Evolutionary conservation across 768 basidiomycete species (phyloP).

Genomic region (Galerina marginata): DNA sequence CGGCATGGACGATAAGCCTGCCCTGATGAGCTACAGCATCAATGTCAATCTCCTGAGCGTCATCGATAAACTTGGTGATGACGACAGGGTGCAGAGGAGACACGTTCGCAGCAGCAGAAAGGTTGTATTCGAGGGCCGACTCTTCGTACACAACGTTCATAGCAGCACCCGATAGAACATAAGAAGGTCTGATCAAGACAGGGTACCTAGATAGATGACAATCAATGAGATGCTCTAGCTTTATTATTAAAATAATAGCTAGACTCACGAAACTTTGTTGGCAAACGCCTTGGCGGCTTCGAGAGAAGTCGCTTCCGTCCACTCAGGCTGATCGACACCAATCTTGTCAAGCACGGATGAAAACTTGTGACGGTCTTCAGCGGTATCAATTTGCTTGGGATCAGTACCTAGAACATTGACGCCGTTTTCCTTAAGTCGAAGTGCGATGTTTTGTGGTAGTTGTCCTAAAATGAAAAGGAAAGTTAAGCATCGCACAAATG

Average conservation of each 20-base stretch:
- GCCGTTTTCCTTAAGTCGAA: conserved; percentile 88
- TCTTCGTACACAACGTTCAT: conserved; percentile 99
- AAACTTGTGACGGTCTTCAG: conserved; percentile 99
- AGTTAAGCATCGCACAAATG: neutral
- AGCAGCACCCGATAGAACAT: conserved; percentile 97
- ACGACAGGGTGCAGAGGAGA: conserved; percentile 98
- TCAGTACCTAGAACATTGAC: conserved; percentile 97
- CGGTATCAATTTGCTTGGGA: conserved; percentile 92
- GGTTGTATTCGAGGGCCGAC: conserved; percentile 85
- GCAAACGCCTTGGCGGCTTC: conserved; percentile 94
- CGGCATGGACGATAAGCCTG: conserved; percentile 89
- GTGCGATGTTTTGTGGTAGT: conserved; percentile 97
- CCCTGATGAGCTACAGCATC: conserved; percentile 97
- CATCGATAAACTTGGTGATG: conserved; percentile 98
- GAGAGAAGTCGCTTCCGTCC: conserved; percentile 89
- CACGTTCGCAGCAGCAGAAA: conserved; percentile 95
- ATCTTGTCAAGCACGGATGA: conserved; percentile 94
- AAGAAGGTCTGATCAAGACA: conserved; percentile 96
- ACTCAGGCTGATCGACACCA: conserved; percentile 96
- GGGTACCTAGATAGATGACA: conserved; percentile 70
- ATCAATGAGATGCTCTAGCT: neutral
- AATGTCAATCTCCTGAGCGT: conserved; percentile 97
- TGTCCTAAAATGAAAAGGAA: conserved; percentile 62
- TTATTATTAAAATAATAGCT: neutral
- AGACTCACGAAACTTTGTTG: conserved; percentile 73